Evolutionary conservation across 257 asterid genomes (phyloP).

Genomic region (Agastache rugosa): DNA sequence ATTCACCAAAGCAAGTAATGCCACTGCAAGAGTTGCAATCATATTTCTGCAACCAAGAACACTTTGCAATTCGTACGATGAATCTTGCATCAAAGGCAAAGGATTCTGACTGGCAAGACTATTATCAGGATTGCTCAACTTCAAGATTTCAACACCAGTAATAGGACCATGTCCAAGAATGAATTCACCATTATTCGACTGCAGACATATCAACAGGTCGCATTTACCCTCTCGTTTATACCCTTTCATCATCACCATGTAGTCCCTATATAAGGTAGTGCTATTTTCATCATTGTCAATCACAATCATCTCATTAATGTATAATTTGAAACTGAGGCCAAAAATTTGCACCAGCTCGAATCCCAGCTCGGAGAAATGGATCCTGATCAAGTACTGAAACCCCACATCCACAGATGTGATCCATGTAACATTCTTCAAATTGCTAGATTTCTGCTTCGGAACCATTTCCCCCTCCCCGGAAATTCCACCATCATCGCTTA

Average conservation of each 20-base stretch:
- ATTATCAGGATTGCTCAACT: constrained; percentile 64
- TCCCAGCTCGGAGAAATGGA: constrained; percentile 52
- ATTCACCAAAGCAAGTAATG: constrained; percentile 44
- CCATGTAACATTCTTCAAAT: constrained; percentile 44
- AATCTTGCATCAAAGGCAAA: constrained; percentile 17
- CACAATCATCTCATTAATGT: constrained; percentile 47
- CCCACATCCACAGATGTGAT: constrained; percentile 60
- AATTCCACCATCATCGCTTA: constrained; percentile 42
- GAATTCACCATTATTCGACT: constrained; percentile 27
- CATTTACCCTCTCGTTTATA: constrained; percentile 51
- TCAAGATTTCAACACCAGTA: constrained; percentile 62
- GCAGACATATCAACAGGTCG: constrained; percentile 47
- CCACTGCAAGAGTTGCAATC: constrained; percentile 39
- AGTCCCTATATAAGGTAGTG: constrained; percentile 49
- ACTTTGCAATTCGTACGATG: constrained; percentile 17
- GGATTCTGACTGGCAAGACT: constrained; percentile 55
- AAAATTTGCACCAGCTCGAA: constrained; percentile 35
- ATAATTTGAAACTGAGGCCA: constrained; percentile 41
- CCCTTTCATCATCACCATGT: constrained; percentile 59
- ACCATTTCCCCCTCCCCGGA: constrained; percentile 47
- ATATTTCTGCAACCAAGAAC: constrained; percentile 41
- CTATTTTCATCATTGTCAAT: constrained; percentile 33
- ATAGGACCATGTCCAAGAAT: constrained; percentile 42
- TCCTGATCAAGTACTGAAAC: constrained; percentile 61
- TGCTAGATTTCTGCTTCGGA: constrained; percentile 34